Percentiles rank a stretch among this genome's conserved stretches.
phyloP scores from a whole-genome alignment of 495 filamentous ascomycete species.

The Amniculicola lignicola region DNA sequence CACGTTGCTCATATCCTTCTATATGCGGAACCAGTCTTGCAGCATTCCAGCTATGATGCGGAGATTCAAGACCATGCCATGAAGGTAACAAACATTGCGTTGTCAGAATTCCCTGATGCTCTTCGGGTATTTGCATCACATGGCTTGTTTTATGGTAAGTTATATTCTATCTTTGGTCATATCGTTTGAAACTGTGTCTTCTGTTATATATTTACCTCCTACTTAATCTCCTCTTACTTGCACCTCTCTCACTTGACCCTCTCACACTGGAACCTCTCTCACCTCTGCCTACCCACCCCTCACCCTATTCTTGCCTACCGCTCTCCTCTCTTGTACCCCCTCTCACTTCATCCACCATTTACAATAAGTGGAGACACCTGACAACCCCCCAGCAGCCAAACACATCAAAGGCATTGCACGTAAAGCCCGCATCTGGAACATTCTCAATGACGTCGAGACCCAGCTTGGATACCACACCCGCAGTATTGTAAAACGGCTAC shows the following conservation, averaged over 20 bases:
- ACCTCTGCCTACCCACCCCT: too few species aligned
- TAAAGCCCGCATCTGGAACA: constrained; percentile 24
- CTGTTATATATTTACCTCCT: too few species aligned
- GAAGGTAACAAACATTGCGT: constrained; percentile 17
- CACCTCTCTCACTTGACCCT: too few species aligned
- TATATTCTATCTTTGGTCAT: background rate
- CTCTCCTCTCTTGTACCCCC: too few species aligned
- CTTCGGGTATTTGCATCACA: constrained; percentile 20
- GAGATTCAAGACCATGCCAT: constrained; percentile 24
- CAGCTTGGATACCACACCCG: constrained; percentile 25
- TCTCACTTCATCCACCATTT: too few species aligned
- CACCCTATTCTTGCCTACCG: too few species aligned
- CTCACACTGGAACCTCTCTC: too few species aligned
- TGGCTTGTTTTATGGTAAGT: constrained; percentile 23
- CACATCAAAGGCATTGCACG: constrained; percentile 25
- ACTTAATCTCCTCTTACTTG: too few species aligned
- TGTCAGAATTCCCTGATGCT: constrained; percentile 27
- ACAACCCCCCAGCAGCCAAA: constrained; percentile 18
- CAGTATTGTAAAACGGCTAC: constrained; percentile 21
- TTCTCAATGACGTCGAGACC: constrained; percentile 23
- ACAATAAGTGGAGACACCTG: too few species aligned
- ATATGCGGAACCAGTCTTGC: constrained; percentile 19
- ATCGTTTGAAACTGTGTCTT: too few species aligned
- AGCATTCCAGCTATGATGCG: background rate
- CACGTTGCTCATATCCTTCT: constrained; percentile 23